Conservation (phyloP, 202 grass and related monocot species). For the Zoysia matrella region DNA sequence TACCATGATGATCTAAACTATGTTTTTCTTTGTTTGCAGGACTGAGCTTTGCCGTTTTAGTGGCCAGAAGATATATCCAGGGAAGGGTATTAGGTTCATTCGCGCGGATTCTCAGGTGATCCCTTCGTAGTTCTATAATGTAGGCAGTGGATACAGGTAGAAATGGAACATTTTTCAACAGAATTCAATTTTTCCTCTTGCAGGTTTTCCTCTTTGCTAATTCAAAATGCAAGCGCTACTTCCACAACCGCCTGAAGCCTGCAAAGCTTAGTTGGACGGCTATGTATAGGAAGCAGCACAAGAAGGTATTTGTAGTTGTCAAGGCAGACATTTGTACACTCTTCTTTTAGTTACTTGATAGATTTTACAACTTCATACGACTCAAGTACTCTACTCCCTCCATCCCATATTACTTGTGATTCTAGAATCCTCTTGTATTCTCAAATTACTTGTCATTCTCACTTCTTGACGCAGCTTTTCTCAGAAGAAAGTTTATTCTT, state of each 20-base stretch:
- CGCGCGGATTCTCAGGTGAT: conserved; percentile 58
- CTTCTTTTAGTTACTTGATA: background rate
- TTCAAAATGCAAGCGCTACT: conserved; percentile 75
- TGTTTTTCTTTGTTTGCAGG: conserved; percentile 14
- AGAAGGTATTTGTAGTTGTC: conserved; percentile 43
- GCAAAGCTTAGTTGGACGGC: conserved; percentile 69
- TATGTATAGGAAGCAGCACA: conserved; percentile 74
- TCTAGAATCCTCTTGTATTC: no score
- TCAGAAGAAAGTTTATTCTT: no score
- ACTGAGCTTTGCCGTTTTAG: conserved; percentile 68
- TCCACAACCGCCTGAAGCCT: conserved; percentile 70
- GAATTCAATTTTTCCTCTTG: background rate
- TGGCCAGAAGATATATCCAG: conserved; percentile 63
- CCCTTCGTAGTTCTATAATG: no score
- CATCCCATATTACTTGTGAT: no score
- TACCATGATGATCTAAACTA: background rate
- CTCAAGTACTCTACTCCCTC: no score
- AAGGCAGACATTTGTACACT: background rate
- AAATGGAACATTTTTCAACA: no score
- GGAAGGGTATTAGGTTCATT: conserved; percentile 62
- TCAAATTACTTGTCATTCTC: no score
- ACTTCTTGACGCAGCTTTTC: no score
- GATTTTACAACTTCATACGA: background rate
- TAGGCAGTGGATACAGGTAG: background rate
- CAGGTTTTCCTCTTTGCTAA: conserved; percentile 69